phyloP scores from a whole-genome alignment of 495 filamentous ascomycete species.

The Annulohypoxylon stygium region DNA sequence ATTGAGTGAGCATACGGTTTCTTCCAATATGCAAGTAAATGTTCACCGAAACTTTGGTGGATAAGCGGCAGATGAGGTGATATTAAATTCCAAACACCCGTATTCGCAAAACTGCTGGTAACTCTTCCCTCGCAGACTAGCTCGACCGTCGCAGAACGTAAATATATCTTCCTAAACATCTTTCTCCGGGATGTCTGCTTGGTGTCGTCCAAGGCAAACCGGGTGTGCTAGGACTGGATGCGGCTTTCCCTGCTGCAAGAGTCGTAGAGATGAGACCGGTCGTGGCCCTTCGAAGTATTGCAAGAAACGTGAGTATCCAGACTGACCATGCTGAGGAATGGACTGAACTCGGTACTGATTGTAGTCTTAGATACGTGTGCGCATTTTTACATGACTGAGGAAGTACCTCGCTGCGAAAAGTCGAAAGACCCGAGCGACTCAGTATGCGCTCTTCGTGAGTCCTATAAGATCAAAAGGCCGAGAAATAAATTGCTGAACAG shows the following conservation, averaged over 20 bases:
- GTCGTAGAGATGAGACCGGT: background rate
- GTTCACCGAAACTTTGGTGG: slow-evolving; percentile 19
- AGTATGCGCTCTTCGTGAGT: slow-evolving; percentile 35
- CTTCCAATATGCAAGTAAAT: background rate
- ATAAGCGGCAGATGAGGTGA: background rate
- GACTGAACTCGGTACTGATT: background rate
- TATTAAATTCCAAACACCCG: background rate
- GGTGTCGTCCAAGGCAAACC: background rate
- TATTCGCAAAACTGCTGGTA: background rate
- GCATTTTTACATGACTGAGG: slow-evolving; percentile 10
- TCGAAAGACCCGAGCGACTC: slow-evolving; percentile 23
- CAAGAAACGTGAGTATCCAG: slow-evolving; percentile 31
- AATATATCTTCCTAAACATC: background rate
- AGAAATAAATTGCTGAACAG: slow-evolving; percentile 4
- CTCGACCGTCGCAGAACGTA: background rate
- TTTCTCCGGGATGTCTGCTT: too few relatives aligned
- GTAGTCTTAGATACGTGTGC: slow-evolving; percentile 31
- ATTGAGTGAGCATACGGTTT: background rate
- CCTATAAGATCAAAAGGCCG: background rate
- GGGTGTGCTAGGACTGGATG: background rate
- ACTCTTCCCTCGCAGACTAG: too few relatives aligned
- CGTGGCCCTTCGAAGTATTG: slow-evolving; percentile 23
- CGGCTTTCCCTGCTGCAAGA: slow-evolving; percentile 3
- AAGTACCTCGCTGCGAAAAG: slow-evolving; percentile 11
- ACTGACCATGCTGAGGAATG: background rate